Base-by-base conservation (phyloP, 768 basidiomycete species). In the Naganishia vaughanmartiniae region DNA sequence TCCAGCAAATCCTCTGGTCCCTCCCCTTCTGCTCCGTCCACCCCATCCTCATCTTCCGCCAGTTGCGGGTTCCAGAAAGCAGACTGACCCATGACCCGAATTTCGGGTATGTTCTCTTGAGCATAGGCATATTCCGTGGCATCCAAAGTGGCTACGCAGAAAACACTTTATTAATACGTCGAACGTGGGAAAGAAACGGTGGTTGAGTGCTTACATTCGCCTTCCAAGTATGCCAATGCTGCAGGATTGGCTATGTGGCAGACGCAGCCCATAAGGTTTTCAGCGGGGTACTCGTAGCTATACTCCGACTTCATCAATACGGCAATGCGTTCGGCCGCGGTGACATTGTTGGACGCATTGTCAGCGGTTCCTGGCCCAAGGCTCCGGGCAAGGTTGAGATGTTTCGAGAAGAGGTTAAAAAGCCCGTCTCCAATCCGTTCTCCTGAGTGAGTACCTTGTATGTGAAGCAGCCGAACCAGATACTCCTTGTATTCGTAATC, bases 201-300 rank as follows among this genome's bases (percentile, higher is more conserved):
- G 4, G 48, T 26, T 21, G 4, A 26, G 48, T 55, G 30, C 54
- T 55, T 26, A 55, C 54, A 26, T 55, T 55, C 54, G n/a, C 28
- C 28, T 15, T 24, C 14, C 14, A 24, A 26, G 21, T 6, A 55
- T 30, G n/a, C 28, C 14, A 55, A 26, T 7, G 54, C 54, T 30
- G n/a, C 54, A 15, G 28, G 19, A 55, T 55, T 55, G 24, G 54
- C 54, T 26, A 55, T 24, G 30, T 55, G 54, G 30, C 53, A 55
- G 21, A 30, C 28, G 54, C 54, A 55, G 21, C 54, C 54, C 54
- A 55, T 15, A 7, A 55, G n/a, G 9, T 55, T 30, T n/a, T 30
- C 14, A 24, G 24, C 12, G 28, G 54, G 54, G 5, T 14, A 30
- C 11, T 55, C 54, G 54, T 26, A 15, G 14, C 15, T 15, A 15